Base-by-base conservation (phyloP, 1,139 yeast genomes). In the Spathaspora sp. region DNA sequence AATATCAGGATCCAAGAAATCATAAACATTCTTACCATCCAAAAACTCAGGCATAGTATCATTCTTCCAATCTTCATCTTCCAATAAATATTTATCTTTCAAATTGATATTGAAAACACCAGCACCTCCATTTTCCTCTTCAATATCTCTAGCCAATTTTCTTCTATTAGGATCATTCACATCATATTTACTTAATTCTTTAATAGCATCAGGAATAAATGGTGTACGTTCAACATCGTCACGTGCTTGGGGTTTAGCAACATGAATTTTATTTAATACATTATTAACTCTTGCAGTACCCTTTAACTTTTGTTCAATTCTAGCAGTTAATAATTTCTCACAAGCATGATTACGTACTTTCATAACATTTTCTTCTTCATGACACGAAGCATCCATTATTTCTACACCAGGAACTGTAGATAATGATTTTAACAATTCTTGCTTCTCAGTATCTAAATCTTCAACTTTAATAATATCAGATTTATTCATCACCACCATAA, bases 21-120 rank as follows among this genome's bases (percentile, higher is more conserved):
- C 99, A 71, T 91, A 91, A 50, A 93, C 97, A 67, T 93, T 93
- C 76, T 85, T 87, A 70, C 99, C 99, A 60, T 93, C 91, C 66
- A 93, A 75, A 47, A 93, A 79, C 75, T 93, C 99, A 23, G 99
- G 99, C 90, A 95, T 90, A 54, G 86, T 80, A 67, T 93, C 99
- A 55, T 89, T 82, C 80, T 93, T 93, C 99, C 99, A 93, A 52
- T 89, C 95, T 41, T 91, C 98, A 63, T 95, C 95, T 56, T 93
- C 99, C 57, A 93, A 77, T 51, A 93, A 60, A 70, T 93, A 93
- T 59, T 86, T 86, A 60, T 91, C 98, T 70, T 90, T 89, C 72
- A 91, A 78, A 73, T 95, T 89, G 61, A 93, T 82, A 72, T 90
- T 93, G 77, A 74, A 93, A 36, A 93, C 99, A 78, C 99, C 99